These are phyloP conservation scores for Lathyrus oleraceus DNA, from an alignment of 306 rosid genomes.

Conservation along the genomic window DNA sequence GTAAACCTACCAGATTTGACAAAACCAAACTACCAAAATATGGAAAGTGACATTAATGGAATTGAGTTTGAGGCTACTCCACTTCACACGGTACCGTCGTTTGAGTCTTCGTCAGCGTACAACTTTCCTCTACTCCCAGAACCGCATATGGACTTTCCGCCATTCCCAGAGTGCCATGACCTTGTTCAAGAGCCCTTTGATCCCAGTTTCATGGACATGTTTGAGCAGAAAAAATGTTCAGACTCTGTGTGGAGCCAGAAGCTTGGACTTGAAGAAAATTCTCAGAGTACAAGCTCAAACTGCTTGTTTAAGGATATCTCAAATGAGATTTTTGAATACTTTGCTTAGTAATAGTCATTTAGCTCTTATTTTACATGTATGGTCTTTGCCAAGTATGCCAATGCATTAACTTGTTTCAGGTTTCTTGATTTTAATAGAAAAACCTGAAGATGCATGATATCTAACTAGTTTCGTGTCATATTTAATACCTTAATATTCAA, in stretches of 20 bases:
- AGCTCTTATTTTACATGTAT: constrained; percentile 15
- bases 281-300: constrained; percentile 29
- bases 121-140: constrained; percentile 39
- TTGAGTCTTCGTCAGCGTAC: constrained; percentile 44
- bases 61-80: constrained; percentile 35
- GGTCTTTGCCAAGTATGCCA: constrained; percentile 6
- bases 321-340: constrained; percentile 52
- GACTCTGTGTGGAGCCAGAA: constrained; percentile 34
- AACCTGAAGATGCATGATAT: neutral
- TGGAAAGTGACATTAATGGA: constrained; percentile 28
- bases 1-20: constrained; percentile 38
- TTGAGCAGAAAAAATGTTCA: constrained; percentile 33
- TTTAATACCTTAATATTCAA: neutral
- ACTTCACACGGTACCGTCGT: constrained; percentile 38
- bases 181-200: constrained; percentile 33
- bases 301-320: constrained; percentile 51
- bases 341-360: constrained; percentile 19
- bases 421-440: constrained; percentile 7
- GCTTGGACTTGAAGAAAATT: constrained; percentile 30
- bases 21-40: constrained; percentile 37
- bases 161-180: constrained; percentile 37
- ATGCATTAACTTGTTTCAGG: constrained; percentile 18
- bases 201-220: constrained; percentile 26
- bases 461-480: neutral
- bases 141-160: constrained; percentile 38